Percentiles rank a stretch among this genome's conserved stretches.
Conservation (phyloP, 805 yeast genomes). For the Suhomyces emberorum region DNA sequence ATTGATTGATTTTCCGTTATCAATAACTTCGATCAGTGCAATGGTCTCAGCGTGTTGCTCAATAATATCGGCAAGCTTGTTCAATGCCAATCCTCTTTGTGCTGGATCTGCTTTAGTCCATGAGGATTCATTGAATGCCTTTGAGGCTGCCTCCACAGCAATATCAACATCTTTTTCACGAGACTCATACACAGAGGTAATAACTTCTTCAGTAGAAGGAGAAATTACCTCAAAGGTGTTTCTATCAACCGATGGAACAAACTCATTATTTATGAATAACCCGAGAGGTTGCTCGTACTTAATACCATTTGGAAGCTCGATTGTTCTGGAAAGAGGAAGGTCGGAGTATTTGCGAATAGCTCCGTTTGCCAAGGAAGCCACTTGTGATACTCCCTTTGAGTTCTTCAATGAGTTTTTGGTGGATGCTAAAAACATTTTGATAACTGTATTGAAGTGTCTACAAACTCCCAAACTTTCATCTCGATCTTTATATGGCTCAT, state of each 20-base stretch:
- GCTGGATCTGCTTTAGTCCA: constrained; percentile 72
- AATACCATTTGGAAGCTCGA: constrained; percentile 69
- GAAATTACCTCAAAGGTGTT: constrained; percentile 57
- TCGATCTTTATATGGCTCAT: too few species aligned
- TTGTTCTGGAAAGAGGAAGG: constrained; percentile 5
- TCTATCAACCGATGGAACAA: constrained; percentile 54
- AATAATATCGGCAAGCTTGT: constrained; percentile 72
- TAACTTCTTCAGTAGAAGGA: constrained; percentile 68
- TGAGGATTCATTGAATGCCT: constrained; percentile 57
- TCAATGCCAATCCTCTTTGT: constrained; percentile 58
- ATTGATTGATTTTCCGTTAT: constrained; percentile 44
- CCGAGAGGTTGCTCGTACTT: constrained; percentile 81
- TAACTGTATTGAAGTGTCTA: too few species aligned
- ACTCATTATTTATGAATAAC: constrained; percentile 82
- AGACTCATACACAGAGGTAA: constrained; percentile 70
- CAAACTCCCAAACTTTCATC: too few species aligned
- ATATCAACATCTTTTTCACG: constrained; percentile 70
- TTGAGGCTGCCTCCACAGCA: constrained; percentile 83
- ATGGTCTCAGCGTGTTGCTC: constrained; percentile 51
- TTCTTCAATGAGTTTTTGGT: background rate
- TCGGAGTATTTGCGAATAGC: background rate
- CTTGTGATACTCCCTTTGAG: background rate
- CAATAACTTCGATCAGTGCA: constrained; percentile 52
- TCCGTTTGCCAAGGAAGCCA: background rate
- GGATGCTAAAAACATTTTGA: background rate